Conservation (phyloP, 495 filamentous ascomycete species). For the Xeromyces bisporus region DNA sequence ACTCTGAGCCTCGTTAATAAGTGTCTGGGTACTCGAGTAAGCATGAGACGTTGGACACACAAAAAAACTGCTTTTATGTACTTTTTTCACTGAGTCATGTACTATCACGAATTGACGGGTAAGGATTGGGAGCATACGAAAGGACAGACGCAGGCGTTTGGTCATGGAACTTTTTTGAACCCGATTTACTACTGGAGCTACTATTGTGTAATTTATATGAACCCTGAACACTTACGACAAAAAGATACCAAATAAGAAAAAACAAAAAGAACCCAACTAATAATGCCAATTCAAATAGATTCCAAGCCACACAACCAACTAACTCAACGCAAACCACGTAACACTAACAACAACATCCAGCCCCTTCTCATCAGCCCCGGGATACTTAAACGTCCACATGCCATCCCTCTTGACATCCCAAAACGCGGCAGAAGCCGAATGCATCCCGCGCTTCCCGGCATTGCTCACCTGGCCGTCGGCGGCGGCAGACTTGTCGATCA, state of each 20-base stretch:
- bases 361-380: slow-evolving; percentile 64
- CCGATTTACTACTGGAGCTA: no score
- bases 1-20: slow-evolving; percentile 58
- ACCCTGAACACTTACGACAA: no score
- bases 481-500: slow-evolving; percentile 27
- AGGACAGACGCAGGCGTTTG: no score
- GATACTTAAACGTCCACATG: slow-evolving; percentile 95
- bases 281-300: not conserved
- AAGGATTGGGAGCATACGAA: no score
- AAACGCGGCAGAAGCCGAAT: slow-evolving; percentile 83
- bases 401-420: slow-evolving; percentile 97
- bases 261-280: slow-evolving; percentile 2
- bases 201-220: no score
- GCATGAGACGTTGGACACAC: no score
- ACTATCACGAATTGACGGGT: no score
- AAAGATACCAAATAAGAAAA: slow-evolving; percentile 4
- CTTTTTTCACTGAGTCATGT: no score
- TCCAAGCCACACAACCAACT: slow-evolving; percentile 1
- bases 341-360: slow-evolving; percentile 85
- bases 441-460: slow-evolving; percentile 81
- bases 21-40: no score
- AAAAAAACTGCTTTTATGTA: no score
- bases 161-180: no score
- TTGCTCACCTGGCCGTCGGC: slow-evolving; percentile 25
- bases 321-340: slow-evolving; percentile 58